Conservation (phyloP, 257 asterid genomes). For the Lavandula angustifolia region DNA sequence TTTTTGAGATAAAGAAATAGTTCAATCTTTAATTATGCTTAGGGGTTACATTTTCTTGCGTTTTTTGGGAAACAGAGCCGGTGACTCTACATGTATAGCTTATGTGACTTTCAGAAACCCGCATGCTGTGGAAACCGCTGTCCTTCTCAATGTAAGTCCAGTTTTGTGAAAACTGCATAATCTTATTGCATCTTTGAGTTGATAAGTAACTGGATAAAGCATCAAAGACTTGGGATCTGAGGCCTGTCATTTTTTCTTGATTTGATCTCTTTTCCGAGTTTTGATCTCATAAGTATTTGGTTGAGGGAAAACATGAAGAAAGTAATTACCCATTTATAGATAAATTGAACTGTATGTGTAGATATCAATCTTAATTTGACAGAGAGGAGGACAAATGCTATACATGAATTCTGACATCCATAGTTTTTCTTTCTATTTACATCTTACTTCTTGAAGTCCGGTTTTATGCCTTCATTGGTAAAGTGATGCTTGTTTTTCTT, state of each 20-base stretch:
- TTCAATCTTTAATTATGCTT: no score
- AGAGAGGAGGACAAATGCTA: background rate
- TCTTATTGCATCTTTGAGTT: background rate
- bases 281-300: no score
- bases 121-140: constrained; percentile 83
- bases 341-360: no score
- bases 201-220: background rate
- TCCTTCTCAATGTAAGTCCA: constrained; percentile 76
- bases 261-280: background rate
- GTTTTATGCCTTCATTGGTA: background rate
- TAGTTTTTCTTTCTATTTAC: background rate
- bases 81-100: constrained; percentile 69
- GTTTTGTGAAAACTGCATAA: background rate
- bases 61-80: constrained; percentile 53
- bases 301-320: no score
- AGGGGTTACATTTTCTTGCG: background rate
- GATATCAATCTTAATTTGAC: background rate
- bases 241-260: background rate
- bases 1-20: background rate
- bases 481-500: background rate
- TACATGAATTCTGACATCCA: background rate
- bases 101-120: constrained; percentile 76
- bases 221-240: background rate
- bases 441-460: background rate
- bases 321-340: no score